Evolutionary conservation across 257 asterid genomes (phyloP), one percentile per base, ranked within the genome.

Genomic region (Capsicum chinense): DNA sequence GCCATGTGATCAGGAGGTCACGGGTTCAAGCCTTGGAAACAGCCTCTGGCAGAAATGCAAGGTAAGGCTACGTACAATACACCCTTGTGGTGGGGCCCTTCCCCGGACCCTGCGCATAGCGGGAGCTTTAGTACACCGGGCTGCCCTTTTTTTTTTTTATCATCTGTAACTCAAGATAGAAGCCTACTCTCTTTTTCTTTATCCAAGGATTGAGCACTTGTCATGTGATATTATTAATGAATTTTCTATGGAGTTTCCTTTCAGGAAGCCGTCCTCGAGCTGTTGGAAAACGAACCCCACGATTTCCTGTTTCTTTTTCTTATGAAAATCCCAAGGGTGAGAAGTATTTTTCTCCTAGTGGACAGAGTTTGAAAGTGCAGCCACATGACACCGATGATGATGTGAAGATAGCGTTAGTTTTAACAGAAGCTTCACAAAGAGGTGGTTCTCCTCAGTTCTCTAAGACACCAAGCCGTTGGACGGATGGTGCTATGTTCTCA

Each of bases 251-350:
- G 88, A 83, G 58, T 83, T 85, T 84, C 63, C 83, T 88, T 90
- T 90, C 80, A 95, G 98, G 97, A 82, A 92, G 91, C 88, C 90
- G 91, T 70, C 95, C 96, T 88, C 97, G 95, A 44, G 96, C 93
- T 86, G 97, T 94, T 84, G 97, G 99, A 56, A 94, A 93, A 87
- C 92, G 99, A 87, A 95, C 99, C 11, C 98, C 99, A 83, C 89
- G 99, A 81, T 86, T 91, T 89, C 98, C 98, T 17, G 94, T 93
- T 56, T 82, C 94, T 60, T 91, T 83, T 88, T 88, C 97, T 44
- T 89, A 80, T 87, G 97, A 87, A 62, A 92, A 89, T 86, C 48
- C 57, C 16, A 87, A 86, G 26, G 88, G 86, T 84, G 96, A 89
- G 80, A 92, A 86, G 67, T 83, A 86, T 82, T 85, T 87, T 86